Percentiles rank a stretch among this genome's conserved stretches.
Conservation (phyloP, 768 basidiomycete genomes). For the Termitomyces sp. region DNA sequence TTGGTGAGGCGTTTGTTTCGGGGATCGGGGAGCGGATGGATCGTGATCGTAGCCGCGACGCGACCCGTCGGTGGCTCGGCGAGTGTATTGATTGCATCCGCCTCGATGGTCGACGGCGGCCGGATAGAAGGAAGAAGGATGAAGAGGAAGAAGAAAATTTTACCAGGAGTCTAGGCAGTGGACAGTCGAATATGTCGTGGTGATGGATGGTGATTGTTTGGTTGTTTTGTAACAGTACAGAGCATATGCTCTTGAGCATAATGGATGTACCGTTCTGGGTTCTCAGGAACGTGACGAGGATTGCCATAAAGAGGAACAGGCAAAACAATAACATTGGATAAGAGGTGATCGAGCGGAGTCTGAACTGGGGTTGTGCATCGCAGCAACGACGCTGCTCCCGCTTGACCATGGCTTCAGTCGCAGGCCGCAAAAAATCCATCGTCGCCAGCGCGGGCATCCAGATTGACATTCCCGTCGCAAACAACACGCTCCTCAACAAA, state of each 20-base stretch:
- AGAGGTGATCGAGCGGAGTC: slow-evolving; percentile 14
- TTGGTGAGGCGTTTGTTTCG: not conserved
- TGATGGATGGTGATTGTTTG: not conserved
- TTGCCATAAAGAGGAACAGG: not conserved
- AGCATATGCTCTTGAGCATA: not conserved
- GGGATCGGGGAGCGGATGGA: not conserved
- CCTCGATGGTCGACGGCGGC: not conserved
- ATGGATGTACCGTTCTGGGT: not conserved
- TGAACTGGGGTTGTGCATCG: slow-evolving; percentile 16
- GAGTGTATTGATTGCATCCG: not conserved
- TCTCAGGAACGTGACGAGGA: not conserved
- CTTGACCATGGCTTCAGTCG: slow-evolving; percentile 40
- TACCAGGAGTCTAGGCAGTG: not conserved
- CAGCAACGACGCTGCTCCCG: not conserved
- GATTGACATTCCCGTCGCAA: slow-evolving; percentile 70
- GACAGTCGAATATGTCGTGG: not conserved
- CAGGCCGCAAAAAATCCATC: slow-evolving; percentile 78
- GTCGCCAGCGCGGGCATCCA: slow-evolving; percentile 56
- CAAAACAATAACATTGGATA: not conserved
- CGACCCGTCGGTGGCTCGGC: not conserved
- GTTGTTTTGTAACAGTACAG: not conserved
- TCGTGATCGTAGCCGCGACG: not conserved
- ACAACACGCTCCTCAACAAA: slow-evolving; percentile 88
- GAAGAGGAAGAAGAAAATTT: not conserved
- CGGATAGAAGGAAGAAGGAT: not conserved